Conservation (phyloP, 1,284 basidiomycete species). For the Malassezia globosa region DNA sequence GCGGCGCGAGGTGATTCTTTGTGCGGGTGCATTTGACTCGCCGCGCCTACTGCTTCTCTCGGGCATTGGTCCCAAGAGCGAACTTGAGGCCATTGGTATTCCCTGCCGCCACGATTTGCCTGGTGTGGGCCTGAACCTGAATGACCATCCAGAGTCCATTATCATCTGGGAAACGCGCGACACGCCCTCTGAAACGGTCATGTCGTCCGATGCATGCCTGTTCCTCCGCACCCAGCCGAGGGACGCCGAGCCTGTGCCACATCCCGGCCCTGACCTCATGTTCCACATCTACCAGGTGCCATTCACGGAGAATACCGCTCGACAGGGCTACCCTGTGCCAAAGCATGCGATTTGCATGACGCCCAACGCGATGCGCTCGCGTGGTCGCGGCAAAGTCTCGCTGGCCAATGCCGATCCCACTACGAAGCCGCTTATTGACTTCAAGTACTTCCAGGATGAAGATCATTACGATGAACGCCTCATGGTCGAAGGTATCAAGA, state of each 20-base stretch:
- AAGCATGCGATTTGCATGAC: constrained; percentile 48
- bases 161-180: constrained; percentile 45
- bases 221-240: constrained; percentile 39
- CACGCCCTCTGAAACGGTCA: constrained; percentile 46
- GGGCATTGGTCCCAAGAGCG: constrained; percentile 51
- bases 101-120: constrained; percentile 49
- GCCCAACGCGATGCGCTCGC: constrained; percentile 49
- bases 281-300: constrained; percentile 47
- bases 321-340: constrained; percentile 44
- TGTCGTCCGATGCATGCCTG: constrained; percentile 46
- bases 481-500: constrained; percentile 53
- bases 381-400: constrained; percentile 46
- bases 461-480: constrained; percentile 51
- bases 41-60: constrained; percentile 53
- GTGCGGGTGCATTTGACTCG: constrained; percentile 49
- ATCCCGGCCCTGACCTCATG: constrained; percentile 47
- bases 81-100: constrained; percentile 50
- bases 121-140: constrained; percentile 53
- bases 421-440: constrained; percentile 51
- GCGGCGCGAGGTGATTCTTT: constrained; percentile 40
- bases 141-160: constrained; percentile 51
- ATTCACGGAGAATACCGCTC: constrained; percentile 41
- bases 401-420: constrained; percentile 49
- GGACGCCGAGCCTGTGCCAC: constrained; percentile 29
- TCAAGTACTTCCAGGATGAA: constrained; percentile 51